A percentile compares a stretch with the other conserved stretches of the same genome.
These are phyloP conservation scores for Rosa hybrid DNA, from an alignment of 331 rosid genomes.

Conservation along the genomic window DNA sequence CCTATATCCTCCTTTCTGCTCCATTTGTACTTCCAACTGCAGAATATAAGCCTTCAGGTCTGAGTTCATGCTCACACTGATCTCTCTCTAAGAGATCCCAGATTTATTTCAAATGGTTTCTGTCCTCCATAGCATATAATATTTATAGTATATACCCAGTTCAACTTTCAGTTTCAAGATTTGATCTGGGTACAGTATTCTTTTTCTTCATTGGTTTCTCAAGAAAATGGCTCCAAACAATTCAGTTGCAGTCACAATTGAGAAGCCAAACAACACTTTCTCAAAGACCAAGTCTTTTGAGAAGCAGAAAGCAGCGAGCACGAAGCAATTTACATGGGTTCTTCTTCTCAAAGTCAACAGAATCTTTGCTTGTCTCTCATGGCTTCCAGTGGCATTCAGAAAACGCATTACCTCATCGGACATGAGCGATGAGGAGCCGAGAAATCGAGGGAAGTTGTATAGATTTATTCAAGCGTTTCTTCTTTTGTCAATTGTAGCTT, in stretches of 20 bases:
- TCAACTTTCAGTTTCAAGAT: not conserved
- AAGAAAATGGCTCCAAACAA: constrained; percentile 64
- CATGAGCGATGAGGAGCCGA: constrained; percentile 58
- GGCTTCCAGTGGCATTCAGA: constrained; percentile 58
- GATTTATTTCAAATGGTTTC: constrained; percentile 21
- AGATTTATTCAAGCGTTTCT: constrained; percentile 70
- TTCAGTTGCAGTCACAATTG: constrained; percentile 53
- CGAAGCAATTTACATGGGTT: constrained; percentile 84
- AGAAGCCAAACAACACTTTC: constrained; percentile 51
- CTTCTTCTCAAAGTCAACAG: constrained; percentile 84
- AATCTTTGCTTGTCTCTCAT: constrained; percentile 59
- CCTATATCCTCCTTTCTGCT: not conserved
- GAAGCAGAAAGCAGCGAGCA: constrained; percentile 62
- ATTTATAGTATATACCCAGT: not conserved
- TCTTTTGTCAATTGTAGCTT: constrained; percentile 56
- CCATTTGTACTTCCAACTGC: constrained; percentile 38
- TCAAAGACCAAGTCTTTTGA: constrained; percentile 52
- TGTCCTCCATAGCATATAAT: constrained; percentile 20
- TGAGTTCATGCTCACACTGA: constrained; percentile 3
- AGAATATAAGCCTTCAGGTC: constrained; percentile 15
- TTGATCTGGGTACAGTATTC: constrained; percentile 14
- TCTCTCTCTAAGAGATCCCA: constrained; percentile 30
- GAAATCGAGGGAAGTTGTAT: constrained; percentile 60
- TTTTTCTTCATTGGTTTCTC: constrained; percentile 18
- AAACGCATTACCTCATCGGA: constrained; percentile 69